phyloP scores from a whole-genome alignment of 108 stramenopile genomes.

The Schizochytrium sp. region DNA sequence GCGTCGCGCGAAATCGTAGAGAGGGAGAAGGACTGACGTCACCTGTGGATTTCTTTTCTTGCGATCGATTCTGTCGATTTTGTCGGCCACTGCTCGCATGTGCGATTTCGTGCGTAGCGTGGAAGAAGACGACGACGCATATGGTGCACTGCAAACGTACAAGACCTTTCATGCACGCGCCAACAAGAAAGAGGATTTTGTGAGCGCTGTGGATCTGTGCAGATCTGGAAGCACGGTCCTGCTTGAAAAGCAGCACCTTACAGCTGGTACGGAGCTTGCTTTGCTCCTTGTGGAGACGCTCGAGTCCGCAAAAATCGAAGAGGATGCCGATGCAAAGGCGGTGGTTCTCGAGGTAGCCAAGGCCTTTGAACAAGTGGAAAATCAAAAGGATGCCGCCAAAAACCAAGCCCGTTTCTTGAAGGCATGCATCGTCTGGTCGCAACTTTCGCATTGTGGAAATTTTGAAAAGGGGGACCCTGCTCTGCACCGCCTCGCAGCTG shows the following conservation, averaged over 20 bases:
- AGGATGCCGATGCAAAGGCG: not conserved
- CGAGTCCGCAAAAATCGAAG: not conserved
- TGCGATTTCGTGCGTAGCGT: not conserved
- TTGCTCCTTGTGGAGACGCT: not conserved
- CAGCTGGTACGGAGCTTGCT: conserved; percentile 1
- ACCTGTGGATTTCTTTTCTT: too few relatives aligned
- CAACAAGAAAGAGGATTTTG: not conserved
- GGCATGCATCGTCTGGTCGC: not conserved
- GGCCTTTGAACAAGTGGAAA: not conserved
- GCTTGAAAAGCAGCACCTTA: not conserved
- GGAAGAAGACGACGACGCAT: not conserved
- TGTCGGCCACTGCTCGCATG: too few relatives aligned
- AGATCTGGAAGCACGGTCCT: not conserved
- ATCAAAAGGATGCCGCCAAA: not conserved
- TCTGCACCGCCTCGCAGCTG: not conserved
- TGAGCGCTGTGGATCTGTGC: not conserved
- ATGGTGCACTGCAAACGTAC: conserved; percentile 14
- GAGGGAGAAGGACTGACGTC: too few relatives aligned
- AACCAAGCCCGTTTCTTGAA: conserved; percentile 2
- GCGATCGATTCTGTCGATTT: too few relatives aligned
- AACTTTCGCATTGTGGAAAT: not conserved
- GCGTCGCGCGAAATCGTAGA: too few relatives aligned
- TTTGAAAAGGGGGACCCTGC: not conserved
- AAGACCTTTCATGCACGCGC: not conserved
- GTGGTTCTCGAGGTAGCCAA: not conserved